Evolutionary conservation across 352 stramenopile species (phyloP).

Genomic region (Globisporangium perplexum): DNA sequence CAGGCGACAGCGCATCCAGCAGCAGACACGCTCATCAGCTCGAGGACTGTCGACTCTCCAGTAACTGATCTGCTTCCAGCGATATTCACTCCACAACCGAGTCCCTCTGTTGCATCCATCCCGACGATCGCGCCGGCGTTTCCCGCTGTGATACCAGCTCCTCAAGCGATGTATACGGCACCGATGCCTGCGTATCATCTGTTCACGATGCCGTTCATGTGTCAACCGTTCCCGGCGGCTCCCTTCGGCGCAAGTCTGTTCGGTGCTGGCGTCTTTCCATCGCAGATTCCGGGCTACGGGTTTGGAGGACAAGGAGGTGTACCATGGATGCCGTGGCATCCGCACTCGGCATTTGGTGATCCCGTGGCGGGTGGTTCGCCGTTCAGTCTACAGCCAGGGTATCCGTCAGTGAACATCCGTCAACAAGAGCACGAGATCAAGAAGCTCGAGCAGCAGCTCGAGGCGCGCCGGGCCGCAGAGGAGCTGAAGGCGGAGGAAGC

Average conservation of each 20-base stretch:
- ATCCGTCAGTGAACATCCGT: neutral
- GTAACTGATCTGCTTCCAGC: neutral
- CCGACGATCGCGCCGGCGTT: neutral
- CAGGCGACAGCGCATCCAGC: too few species aligned
- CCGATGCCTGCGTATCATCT: slow-evolving; percentile 1
- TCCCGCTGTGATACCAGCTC: neutral
- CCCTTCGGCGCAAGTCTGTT: neutral
- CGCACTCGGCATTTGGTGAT: neutral
- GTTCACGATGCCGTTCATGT: slow-evolving; percentile 1
- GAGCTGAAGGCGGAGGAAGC: slow-evolving; percentile 6
- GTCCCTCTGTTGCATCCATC: neutral
- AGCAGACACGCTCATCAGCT: neutral
- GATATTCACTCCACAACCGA: neutral
- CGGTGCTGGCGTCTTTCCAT: neutral
- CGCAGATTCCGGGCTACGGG: neutral
- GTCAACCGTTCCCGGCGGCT: neutral
- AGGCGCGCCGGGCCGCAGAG: slow-evolving; percentile 6
- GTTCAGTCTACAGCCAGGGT: neutral
- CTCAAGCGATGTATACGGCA: neutral
- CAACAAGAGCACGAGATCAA: slow-evolving; percentile 15
- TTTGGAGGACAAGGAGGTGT: neutral
- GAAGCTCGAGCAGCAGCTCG: slow-evolving; percentile 13
- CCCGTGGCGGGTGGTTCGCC: neutral
- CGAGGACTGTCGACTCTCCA: neutral
- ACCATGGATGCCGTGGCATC: slow-evolving; percentile 2